Percentiles rank a stretch among this genome's conserved stretches.
These are phyloP conservation scores for Carex littledalei DNA, from an alignment of 176 grass and related monocot genomes.

Conservation along the genomic window DNA sequence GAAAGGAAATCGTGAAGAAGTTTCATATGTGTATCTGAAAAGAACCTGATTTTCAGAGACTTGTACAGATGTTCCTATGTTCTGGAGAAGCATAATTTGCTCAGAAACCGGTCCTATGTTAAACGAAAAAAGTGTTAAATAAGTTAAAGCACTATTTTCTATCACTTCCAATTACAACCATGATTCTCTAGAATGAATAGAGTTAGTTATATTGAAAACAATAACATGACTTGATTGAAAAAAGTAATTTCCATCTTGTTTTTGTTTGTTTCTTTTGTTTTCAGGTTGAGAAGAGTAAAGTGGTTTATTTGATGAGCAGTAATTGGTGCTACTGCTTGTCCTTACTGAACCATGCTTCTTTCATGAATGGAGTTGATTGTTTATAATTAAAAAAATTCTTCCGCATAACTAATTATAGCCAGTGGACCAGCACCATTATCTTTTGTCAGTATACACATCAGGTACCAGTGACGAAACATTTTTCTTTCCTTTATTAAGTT, in stretches of 20 bases:
- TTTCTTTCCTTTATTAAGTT: background rate
- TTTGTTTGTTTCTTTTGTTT: background rate
- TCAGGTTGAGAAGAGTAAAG: background rate
- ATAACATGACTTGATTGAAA: background rate
- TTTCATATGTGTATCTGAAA: background rate
- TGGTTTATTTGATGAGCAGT: background rate
- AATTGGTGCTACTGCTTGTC: background rate
- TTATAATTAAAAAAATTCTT: background rate
- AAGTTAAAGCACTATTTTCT: background rate
- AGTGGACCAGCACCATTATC: background rate
- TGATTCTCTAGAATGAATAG: background rate
- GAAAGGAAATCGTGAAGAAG: background rate
- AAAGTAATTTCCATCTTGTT: background rate
- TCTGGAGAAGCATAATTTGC: slow-evolving; percentile 94
- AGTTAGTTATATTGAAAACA: background rate
- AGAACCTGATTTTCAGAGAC: slow-evolving; percentile 87
- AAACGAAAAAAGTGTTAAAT: slow-evolving; percentile 9
- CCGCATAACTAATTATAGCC: background rate
- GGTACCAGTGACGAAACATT: background rate
- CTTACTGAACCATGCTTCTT: background rate
- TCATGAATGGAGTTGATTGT: background rate
- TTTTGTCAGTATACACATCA: background rate
- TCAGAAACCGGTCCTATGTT: slow-evolving; percentile 55
- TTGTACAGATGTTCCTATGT: slow-evolving; percentile 83
- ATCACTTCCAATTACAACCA: background rate